These are phyloP conservation scores for Centrapalus pauciflorus DNA, from an alignment of 129 eudicot genomes.

Conservation along the genomic window DNA sequence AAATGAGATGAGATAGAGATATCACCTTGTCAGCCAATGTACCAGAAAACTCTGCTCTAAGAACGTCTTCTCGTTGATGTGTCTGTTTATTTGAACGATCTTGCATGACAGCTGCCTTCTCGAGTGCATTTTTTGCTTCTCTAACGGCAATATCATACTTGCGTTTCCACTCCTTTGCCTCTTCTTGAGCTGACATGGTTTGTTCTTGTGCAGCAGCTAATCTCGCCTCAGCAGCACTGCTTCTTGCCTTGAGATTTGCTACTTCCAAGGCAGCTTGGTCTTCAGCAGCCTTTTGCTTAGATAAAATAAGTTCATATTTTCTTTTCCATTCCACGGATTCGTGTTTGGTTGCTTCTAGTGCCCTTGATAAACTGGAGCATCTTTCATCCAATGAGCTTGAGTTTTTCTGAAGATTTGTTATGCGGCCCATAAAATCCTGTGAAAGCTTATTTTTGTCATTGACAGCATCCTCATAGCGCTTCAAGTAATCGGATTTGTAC, in stretches of 20 bases:
- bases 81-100: slow-evolving; percentile 63
- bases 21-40: slow-evolving; percentile 71
- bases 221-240: slow-evolving; percentile 90
- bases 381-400: slow-evolving; percentile 73
- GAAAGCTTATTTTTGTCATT: slow-evolving; percentile 70
- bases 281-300: slow-evolving; percentile 65
- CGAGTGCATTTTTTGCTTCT: slow-evolving; percentile 80
- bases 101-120: slow-evolving; percentile 81
- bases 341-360: slow-evolving; percentile 57
- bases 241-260: slow-evolving; percentile 61
- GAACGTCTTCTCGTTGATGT: slow-evolving; percentile 75
- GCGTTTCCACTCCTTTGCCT: slow-evolving; percentile 95
- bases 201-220: slow-evolving; percentile 88
- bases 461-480: slow-evolving; percentile 89
- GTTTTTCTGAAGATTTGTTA: slow-evolving; percentile 63
- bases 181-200: slow-evolving; percentile 80
- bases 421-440: slow-evolving; percentile 72
- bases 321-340: slow-evolving; percentile 85
- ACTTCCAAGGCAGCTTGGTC: slow-evolving; percentile 67
- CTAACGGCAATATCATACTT: slow-evolving; percentile 79
- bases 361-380: slow-evolving; percentile 56
- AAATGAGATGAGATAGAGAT: not conserved
- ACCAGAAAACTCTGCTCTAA: slow-evolving; percentile 69
- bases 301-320: slow-evolving; percentile 52
- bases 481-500: slow-evolving; percentile 75